Evolutionary conservation across 2,329 filamentous ascomycete species (phyloP), one percentile per base, ranked within the genome.

Genomic region (Talaromyces rugulosus): DNA sequence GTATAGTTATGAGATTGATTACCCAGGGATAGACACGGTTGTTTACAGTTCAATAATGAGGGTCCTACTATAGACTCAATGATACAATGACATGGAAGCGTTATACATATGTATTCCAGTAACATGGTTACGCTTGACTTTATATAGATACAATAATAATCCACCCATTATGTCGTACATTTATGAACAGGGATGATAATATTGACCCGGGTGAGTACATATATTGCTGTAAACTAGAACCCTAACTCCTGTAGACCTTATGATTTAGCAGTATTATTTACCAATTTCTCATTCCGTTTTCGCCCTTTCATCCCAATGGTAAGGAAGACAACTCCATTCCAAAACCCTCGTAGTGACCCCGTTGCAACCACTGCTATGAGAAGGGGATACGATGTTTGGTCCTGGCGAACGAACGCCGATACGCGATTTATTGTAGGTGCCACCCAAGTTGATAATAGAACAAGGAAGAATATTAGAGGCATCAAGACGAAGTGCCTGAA

Each of bases 401-500:
- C 51, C 0, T 70, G 74, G 42, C 70, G 44, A 18, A 72, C 62
- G 33, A 77, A 73, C 1, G 72, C 67, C 0, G 70, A 69, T 11
- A 77, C 68, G 1, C 75, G 74, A 57, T 77, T 76, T 2, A 74
- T 75, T 1, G 74, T 71, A 1, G 75, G 74, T 8, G 72, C 68
- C 16, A 76, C 71, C 75, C 75, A 77, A 3, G 75, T 73, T 7
- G 68, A 65, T 14, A 77, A 59, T 30, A 76, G 63, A 5, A 72
- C 73, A 2, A 77, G 63, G 58, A 75, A 75, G 62, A 77, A 76
- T 18, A 77, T 65, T 3, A 74, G 67, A 1, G 75, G 75, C 75
- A 78, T 77, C 16, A 77, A 67, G 14, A 77, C 68, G 59, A 76
- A 77, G 59, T 77, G 74, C 9, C 73, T 65, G 47, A 78, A 71